Percentiles rank a stretch among this genome's conserved stretches.
These are phyloP conservation scores for Nicotiana undulata DNA, from an alignment of 257 asterid genomes.

Conservation along the genomic window DNA sequence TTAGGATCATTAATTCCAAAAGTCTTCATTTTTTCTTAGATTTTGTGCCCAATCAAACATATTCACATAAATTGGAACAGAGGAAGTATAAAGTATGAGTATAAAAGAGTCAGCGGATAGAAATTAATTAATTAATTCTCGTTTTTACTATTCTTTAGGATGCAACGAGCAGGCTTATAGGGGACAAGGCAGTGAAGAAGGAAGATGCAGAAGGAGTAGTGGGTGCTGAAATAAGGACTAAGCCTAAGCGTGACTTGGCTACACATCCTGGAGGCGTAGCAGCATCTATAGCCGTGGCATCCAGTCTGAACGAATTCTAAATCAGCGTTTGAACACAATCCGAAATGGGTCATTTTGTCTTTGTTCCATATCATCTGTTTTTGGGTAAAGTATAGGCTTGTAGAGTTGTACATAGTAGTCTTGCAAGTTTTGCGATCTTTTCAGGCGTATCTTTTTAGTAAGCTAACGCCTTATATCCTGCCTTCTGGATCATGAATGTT, in stretches of 20 bases:
- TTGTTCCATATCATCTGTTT: background rate
- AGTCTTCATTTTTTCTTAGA: too few relatives aligned
- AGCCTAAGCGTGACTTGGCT: slow-evolving; percentile 24
- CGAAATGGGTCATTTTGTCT: background rate
- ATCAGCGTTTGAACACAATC: background rate
- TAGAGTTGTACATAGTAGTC: too few relatives aligned
- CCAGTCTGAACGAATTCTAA: slow-evolving; percentile 29
- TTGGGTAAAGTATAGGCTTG: too few relatives aligned
- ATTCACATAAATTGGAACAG: too few relatives aligned
- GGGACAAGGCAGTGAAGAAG: slow-evolving; percentile 42
- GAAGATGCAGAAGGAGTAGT: slow-evolving; percentile 58
- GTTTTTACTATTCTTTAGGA: slow-evolving; percentile 19
- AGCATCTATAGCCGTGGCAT: slow-evolving; percentile 38
- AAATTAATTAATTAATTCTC: background rate
- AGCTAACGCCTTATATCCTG: too few relatives aligned
- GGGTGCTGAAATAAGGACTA: slow-evolving; percentile 41
- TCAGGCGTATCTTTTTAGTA: too few relatives aligned
- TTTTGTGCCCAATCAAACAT: too few relatives aligned
- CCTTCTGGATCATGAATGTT: too few relatives aligned
- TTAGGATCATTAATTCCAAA: too few relatives aligned
- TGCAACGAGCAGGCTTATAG: slow-evolving; percentile 32
- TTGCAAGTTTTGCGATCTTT: too few relatives aligned
- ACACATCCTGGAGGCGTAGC: slow-evolving; percentile 53
- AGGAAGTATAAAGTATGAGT: too few relatives aligned
- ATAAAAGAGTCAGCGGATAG: too few relatives aligned